A percentile compares a stretch with the other conserved stretches of the same genome.
These are phyloP conservation scores for Penicillium digitatum DNA, from an alignment of 2,329 filamentous ascomycete species.

Conservation along the genomic window DNA sequence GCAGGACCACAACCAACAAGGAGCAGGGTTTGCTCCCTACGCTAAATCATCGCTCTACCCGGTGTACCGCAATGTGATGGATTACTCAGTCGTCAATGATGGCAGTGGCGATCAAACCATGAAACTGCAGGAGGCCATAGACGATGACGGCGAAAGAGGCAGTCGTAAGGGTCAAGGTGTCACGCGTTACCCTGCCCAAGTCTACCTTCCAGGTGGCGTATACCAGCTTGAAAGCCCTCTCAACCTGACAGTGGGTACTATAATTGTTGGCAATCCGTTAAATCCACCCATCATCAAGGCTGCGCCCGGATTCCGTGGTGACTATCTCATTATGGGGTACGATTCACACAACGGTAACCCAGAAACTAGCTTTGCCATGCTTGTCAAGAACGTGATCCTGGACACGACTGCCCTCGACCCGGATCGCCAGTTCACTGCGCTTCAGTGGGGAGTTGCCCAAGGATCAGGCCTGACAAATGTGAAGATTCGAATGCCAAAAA, in stretches of 20 bases:
- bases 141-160: constrained; percentile 26
- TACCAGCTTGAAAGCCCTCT: constrained; percentile 26
- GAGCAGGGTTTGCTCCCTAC: constrained; percentile 25
- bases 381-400: constrained; percentile 33
- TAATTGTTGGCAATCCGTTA: constrained; percentile 32
- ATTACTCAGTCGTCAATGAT: constrained; percentile 26
- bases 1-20: constrained; percentile 24
- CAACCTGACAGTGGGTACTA: constrained; percentile 28
- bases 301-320: constrained; percentile 21
- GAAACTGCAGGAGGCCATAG: constrained; percentile 27
- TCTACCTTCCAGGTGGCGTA: constrained; percentile 29
- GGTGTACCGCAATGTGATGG: constrained; percentile 29
- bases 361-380: constrained; percentile 32
- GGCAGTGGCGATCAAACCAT: constrained; percentile 25
- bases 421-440: constrained; percentile 21
- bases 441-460: constrained; percentile 38
- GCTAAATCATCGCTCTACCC: constrained; percentile 16
- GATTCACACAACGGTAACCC: constrained; percentile 21
- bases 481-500: constrained; percentile 32
- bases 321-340: constrained; percentile 30
- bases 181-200: constrained; percentile 27
- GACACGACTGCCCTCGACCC: constrained; percentile 27
- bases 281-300: constrained; percentile 31
- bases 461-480: constrained; percentile 33
- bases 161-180: constrained; percentile 25